Conservation (phyloP, 2,329 filamentous ascomycete species). For the Mycosphaerella sp. region DNA sequence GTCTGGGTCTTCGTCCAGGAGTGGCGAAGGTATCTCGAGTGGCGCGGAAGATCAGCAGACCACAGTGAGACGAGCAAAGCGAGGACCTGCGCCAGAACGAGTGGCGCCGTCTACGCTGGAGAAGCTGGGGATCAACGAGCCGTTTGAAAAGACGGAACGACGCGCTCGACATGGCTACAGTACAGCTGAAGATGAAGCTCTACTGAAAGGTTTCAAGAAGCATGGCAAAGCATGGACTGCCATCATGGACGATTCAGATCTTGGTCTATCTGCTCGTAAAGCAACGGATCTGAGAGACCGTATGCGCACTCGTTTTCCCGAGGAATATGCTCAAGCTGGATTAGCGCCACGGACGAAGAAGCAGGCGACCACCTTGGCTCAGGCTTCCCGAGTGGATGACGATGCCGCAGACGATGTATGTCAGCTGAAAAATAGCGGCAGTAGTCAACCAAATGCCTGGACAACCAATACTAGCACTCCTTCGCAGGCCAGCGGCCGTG, state of each 20-base stretch:
- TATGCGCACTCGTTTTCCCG: constrained; percentile 54
- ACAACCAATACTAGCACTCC: background rate
- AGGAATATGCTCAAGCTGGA: constrained; percentile 48
- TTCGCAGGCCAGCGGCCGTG: background rate
- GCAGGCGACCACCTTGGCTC: background rate
- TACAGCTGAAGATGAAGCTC: constrained; percentile 50
- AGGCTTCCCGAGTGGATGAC: background rate
- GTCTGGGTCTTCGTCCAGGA: background rate
- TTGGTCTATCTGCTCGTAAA: constrained; percentile 48
- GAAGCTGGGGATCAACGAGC: constrained; percentile 44
- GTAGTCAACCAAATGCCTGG: background rate
- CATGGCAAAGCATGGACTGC: constrained; percentile 55
- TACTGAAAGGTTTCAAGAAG: constrained; percentile 53
- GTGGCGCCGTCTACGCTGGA: constrained; percentile 32
- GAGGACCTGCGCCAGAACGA: constrained; percentile 25
- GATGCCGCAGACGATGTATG: background rate
- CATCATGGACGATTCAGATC: constrained; percentile 50
- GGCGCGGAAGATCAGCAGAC: background rate
- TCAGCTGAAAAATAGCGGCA: background rate
- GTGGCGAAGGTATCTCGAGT: background rate
- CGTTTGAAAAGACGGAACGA: constrained; percentile 46
- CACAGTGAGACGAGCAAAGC: constrained; percentile 6
- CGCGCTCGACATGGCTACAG: constrained; percentile 52
- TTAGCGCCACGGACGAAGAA: constrained; percentile 35
- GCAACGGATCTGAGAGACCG: constrained; percentile 57